Base-by-base conservation (phyloP, 345 rosid species). In the Arabis alpina region DNA sequence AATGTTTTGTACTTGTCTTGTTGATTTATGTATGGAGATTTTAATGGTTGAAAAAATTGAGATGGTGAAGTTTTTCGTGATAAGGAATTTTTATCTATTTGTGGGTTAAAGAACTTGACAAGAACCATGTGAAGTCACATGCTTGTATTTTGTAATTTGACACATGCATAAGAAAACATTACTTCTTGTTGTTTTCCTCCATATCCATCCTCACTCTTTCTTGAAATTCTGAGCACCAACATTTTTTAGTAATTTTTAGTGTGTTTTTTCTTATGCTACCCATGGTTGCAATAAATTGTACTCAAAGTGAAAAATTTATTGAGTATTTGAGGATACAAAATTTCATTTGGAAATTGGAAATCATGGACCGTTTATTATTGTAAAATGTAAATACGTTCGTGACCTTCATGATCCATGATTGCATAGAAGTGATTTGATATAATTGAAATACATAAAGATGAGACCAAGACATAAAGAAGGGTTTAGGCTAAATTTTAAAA, bases 101-200 rank as follows among this genome's bases (percentile, higher is more conserved):
- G 41, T 59, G 73, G 78, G 50, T 59, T 36, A 16, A 34, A 51
- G 10, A 36, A 51, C 30, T 50, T 23, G 67, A 60, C 57, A 43
- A 32, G 43, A 74, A 44, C 42, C 61, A 59, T 66, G 73, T 66
- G 72, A 25, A 64, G 51, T n/a, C n/a, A n/a, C n/a, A n/a, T 37
- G 63, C 45, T 54, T 55, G 64, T 54, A 8, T 54, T 51, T 19
- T 19, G 23, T n/a, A n/a, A 36, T 14, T 14, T 15, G 15, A 43
- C 13, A 30, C 7, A 52, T 40, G 43, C 48, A 57, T 39, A 52
- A 70, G 19, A 62, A 32, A n/a, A 44, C 57, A 54, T 14, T 53
- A 3, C 2, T 48, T 39, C 14, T 55, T 48, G 53, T 73, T 49
- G 2, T 55, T 48, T 63, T 45, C 32, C 45, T 63, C 13, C 14